A percentile compares a stretch with the other conserved stretches of the same genome.
Conservation (phyloP, 2,329 filamentous ascomycete genomes). For the Exophiala xenobiotica region DNA sequence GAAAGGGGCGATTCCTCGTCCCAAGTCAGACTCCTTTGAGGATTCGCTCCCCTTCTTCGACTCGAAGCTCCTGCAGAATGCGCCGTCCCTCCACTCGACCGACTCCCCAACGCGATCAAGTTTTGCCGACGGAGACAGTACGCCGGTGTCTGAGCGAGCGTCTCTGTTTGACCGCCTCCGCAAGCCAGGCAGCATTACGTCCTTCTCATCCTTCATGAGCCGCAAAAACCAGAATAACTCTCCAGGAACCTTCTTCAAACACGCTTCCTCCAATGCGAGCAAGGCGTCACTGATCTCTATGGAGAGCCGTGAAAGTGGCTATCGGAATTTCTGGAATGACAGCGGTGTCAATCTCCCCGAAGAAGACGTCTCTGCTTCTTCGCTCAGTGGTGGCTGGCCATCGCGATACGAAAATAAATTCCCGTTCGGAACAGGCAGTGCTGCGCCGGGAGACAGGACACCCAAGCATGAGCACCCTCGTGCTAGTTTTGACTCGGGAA, state of each 20-base stretch:
- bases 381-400: constrained; percentile 57
- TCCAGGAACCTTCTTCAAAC: constrained; percentile 86
- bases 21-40: constrained; percentile 97
- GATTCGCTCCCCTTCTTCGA: constrained; percentile 96
- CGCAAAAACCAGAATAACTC: constrained; percentile 92
- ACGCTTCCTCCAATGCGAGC: constrained; percentile 81
- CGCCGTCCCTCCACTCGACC: constrained; percentile 73
- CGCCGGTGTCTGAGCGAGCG: constrained; percentile 67
- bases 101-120: constrained; percentile 86
- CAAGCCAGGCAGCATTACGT: constrained; percentile 91
- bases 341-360: constrained; percentile 92
- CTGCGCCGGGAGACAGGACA: constrained; percentile 71
- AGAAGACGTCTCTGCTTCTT: constrained; percentile 67
- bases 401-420: constrained; percentile 62
- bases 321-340: constrained; percentile 97
- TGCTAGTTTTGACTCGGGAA: constrained; percentile 85
- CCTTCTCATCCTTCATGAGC: constrained; percentile 92
- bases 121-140: constrained; percentile 68
- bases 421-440: constrained; percentile 53
- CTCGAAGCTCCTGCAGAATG: constrained; percentile 92
- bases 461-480: constrained; percentile 80
- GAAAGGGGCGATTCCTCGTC: constrained; percentile 93
- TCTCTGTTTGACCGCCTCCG: constrained; percentile 88
- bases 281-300: constrained; percentile 95
- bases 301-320: constrained; percentile 90